Evolutionary conservation across 306 rosid genomes (phyloP), one percentile per base, ranked within the genome.

Genomic region (Casuarina equisetifolia): DNA sequence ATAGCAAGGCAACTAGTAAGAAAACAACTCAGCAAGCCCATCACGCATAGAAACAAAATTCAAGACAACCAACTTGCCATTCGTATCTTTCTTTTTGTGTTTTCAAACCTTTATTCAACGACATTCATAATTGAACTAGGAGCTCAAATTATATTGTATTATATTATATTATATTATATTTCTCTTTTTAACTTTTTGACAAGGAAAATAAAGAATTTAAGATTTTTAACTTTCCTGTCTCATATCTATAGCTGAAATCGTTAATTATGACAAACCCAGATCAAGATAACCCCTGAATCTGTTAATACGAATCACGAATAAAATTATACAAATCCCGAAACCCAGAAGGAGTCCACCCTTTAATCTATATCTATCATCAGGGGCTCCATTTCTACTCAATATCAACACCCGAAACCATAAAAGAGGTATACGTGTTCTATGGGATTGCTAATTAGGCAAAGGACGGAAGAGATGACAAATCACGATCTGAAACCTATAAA

Each of bases 231-330:
- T 25, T 54, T 38, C 16, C 48, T 53, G 51, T 69, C 63, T 63
- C 61, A 52, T 55, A 59, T 61, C 45, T 63, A 74, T n/a, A 69
- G 79, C 76, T 42, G 9, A 73, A 84, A 70, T 49, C 49, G 43
- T 40, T 6, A 53, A 49, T 49, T 69, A 46, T 20, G 84, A 72
- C 61, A 69, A 71, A 76, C 73, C 43, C 63, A 74, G 68, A 79
- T 73, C 81, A 80, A 50, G 44, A 70, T 10, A 51, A 67, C 19
- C 36, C 57, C 64, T 68, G 69, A 55, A 45, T 74, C 46, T 42
- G 61, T 66, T 0, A 58, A 71, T 20, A 13, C 53, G 25, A 48
- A 74, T 76, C 71, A 57, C 54, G 72, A 43, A 74, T 38, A 58
- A 76, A 62, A 46, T 55, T 35, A 6, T 4, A 64, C 39, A 76